Conservation (phyloP, 192 early-diverging fungal genomes). For the Podochytrium sp. region DNA sequence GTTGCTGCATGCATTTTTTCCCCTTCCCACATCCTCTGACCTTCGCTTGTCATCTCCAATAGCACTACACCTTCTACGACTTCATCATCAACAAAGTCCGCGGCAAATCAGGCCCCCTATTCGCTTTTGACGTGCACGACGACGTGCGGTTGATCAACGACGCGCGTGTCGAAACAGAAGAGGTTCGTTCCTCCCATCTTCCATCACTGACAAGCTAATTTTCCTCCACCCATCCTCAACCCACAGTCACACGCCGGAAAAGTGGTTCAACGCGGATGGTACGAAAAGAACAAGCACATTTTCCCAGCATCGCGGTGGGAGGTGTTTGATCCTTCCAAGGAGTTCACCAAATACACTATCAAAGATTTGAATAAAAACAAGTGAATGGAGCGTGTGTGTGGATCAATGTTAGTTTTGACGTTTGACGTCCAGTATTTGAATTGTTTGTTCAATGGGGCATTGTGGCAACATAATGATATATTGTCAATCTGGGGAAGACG, state of each 20-base stretch:
- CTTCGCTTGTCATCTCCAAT: neutral
- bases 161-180: conserved; percentile 84
- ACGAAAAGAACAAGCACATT: conserved; percentile 93
- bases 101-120: conserved; percentile 95
- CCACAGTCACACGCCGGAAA: conserved; percentile 88
- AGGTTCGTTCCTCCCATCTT: conserved; percentile 48
- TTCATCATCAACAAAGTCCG: conserved; percentile 93
- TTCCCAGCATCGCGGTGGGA: conserved; percentile 95
- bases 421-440: too few species aligned
- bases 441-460: too few species aligned
- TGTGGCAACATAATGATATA: too few species aligned
- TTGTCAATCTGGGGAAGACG: too few species aligned
- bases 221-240: neutral
- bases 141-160: conserved; percentile 87
- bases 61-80: conserved; percentile 79
- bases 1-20: conserved; percentile 7
- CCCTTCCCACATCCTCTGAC: neutral
- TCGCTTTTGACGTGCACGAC: conserved; percentile 92
- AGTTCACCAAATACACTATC: conserved; percentile 69
- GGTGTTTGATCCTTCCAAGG: conserved; percentile 83
- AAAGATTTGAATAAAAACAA: conserved; percentile 57
- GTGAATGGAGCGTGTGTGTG: neutral
- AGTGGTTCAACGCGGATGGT: conserved; percentile 88
- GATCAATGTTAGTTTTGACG: too few species aligned
- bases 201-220: neutral